phyloP scores from a whole-genome alignment of 2,329 filamentous ascomycete species.

The Diaporthe humulicola region DNA sequence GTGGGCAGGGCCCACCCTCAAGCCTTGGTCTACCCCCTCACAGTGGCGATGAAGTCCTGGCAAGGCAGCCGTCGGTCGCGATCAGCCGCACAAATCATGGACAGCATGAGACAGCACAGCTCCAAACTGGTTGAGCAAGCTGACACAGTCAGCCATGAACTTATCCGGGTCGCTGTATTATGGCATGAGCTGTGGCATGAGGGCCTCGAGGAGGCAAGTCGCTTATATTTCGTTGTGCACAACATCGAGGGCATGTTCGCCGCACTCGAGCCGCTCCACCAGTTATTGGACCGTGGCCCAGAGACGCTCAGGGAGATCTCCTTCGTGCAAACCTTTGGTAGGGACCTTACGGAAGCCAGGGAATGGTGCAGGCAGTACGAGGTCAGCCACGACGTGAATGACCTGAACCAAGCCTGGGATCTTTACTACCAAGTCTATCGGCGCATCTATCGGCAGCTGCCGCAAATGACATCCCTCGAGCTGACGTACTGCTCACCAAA shows the following conservation, averaged over 20 bases:
- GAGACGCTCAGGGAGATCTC: constrained; percentile 96
- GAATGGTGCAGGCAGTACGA: constrained; percentile 97
- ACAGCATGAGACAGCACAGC: constrained; percentile 96
- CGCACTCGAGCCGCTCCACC: constrained; percentile 89
- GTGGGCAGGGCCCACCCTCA: constrained; percentile 96
- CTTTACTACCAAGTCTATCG: constrained; percentile 99
- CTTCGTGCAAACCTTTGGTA: constrained; percentile 96
- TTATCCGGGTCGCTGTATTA: constrained; percentile 95
- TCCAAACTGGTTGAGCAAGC: constrained; percentile 94
- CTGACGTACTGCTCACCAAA: constrained; percentile 97
- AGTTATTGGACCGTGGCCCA: constrained; percentile 89
- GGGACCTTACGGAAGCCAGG: constrained; percentile 92
- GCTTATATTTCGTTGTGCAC: constrained; percentile 96
- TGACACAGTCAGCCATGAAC: constrained; percentile 93
- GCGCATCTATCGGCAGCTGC: constrained; percentile 92
- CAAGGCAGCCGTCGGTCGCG: constrained; percentile 86
- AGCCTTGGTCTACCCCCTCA: constrained; percentile 95
- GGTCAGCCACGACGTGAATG: constrained; percentile 88
- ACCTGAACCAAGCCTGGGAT: constrained; percentile 99
- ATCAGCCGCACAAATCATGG: constrained; percentile 95
- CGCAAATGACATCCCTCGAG: constrained; percentile 92
- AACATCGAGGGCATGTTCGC: constrained; percentile 98
- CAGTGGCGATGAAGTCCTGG: constrained; percentile 95
- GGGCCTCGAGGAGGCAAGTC: constrained; percentile 94
- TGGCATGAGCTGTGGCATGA: constrained; percentile 99